Conservation (phyloP, 78 protist genomes). For the Paratrimastix pyriformis region DNA sequence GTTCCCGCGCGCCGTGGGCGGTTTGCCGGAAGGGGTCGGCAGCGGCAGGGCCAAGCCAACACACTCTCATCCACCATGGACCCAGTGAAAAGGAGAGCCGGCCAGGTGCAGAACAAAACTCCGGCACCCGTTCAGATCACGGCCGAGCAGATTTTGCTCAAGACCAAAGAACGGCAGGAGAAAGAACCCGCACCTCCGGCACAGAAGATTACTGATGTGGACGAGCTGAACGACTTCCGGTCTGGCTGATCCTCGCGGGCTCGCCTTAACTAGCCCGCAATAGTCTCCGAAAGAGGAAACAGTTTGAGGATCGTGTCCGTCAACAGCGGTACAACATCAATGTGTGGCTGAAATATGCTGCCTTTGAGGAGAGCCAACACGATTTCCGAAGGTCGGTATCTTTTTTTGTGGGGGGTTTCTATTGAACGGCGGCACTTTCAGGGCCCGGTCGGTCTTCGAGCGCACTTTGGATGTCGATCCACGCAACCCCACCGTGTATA, state of each 20-base stretch:
- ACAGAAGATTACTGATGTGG: constrained; percentile 74
- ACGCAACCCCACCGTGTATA: constrained; percentile 51
- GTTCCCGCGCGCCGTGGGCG: too few species aligned
- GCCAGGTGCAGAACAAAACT: constrained; percentile 59
- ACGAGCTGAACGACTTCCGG: constrained; percentile 76
- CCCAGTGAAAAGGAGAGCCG: not conserved
- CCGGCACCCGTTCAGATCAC: constrained; percentile 94
- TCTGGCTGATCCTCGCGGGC: not conserved
- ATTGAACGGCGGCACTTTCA: not conserved
- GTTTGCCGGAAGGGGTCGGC: too few species aligned
- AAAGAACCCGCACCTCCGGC: constrained; percentile 44
- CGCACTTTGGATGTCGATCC: constrained; percentile 67
- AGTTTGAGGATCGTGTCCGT: constrained; percentile 53
- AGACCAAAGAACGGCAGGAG: constrained; percentile 64
- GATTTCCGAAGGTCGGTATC: not conserved
- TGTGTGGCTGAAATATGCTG: constrained; percentile 27
- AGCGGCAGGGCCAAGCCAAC: too few species aligned
- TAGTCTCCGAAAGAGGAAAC: constrained; percentile 51
- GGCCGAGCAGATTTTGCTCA: constrained; percentile 94
- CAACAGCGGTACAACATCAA: not conserved
- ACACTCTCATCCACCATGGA: not conserved
- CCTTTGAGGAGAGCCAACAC: not conserved
- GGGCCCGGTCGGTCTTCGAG: constrained; percentile 84
- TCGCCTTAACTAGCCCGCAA: not conserved
- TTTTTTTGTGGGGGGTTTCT: not conserved